Evolutionary conservation across 176 grass and related monocot species (phyloP).

Genomic region (Oryza meridionalis): DNA sequence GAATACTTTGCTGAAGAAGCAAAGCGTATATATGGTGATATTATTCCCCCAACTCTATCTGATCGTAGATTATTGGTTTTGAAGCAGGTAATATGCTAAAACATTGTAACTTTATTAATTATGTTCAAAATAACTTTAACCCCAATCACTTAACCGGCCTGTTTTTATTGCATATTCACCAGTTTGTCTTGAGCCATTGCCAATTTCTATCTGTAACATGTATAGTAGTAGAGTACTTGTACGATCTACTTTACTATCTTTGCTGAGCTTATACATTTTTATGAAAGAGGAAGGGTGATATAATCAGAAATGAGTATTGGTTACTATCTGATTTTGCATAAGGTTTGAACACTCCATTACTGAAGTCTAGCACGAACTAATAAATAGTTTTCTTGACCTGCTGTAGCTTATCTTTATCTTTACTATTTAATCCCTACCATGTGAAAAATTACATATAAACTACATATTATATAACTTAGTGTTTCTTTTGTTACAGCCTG

Average conservation of each 20-base stretch:
- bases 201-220: background rate
- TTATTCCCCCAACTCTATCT: slow-evolving; percentile 72
- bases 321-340: background rate
- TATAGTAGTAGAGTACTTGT: background rate
- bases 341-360: slow-evolving; percentile 2
- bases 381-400: slow-evolving; percentile 37
- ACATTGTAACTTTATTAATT: slow-evolving; percentile 17
- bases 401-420: background rate
- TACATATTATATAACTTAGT: slow-evolving; percentile 7
- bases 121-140: slow-evolving; percentile 4
- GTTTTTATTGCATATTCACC: background rate
- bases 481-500: slow-evolving; percentile 65
- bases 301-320: background rate
- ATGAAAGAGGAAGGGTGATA: background rate
- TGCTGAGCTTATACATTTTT: slow-evolving; percentile 2
- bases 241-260: background rate
- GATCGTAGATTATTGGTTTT: slow-evolving; percentile 88
- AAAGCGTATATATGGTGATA: slow-evolving; percentile 95
- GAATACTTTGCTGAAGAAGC: slow-evolving; percentile 97
- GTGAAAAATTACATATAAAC: slow-evolving; percentile 26
- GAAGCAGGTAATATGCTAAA: slow-evolving; percentile 70
- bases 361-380: background rate
- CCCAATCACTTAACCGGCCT: background rate
- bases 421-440: background rate
- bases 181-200: background rate